phyloP scores from a whole-genome alignment of 306 rosid species.

The Benincasa hispida region DNA sequence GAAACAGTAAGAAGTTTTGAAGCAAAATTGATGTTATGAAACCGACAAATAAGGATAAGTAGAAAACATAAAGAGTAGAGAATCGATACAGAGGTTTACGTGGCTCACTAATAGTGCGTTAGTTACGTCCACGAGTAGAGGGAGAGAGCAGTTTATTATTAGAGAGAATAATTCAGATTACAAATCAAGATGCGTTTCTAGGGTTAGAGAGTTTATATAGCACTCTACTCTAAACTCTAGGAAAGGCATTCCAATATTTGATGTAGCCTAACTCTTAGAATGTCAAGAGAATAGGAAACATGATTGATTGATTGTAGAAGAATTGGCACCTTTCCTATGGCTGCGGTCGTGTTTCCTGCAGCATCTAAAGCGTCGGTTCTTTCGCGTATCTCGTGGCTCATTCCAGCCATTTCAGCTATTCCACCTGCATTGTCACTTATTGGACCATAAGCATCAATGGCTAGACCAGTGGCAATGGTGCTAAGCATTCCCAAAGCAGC shows the following conservation, averaged over 20 bases:
- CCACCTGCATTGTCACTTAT: conserved; percentile 68
- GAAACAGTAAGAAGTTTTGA: background rate
- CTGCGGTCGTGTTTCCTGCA: conserved; percentile 74
- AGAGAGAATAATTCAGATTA: too few relatives aligned
- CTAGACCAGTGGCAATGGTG: conserved; percentile 59
- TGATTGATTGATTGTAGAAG: background rate
- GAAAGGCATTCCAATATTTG: too few relatives aligned
- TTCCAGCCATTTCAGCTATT: conserved; percentile 65
- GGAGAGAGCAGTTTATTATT: too few relatives aligned
- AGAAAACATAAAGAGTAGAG: too few relatives aligned
- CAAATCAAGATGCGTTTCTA: too few relatives aligned
- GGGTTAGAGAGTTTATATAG: too few relatives aligned
- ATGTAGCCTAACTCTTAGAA: background rate
- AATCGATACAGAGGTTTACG: too few relatives aligned
- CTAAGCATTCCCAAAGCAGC: conserved; percentile 78
- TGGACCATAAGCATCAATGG: conserved; percentile 74
- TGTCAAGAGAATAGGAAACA: background rate
- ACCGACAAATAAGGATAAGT: too few relatives aligned
- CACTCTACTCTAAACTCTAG: too few relatives aligned
- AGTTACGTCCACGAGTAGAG: too few relatives aligned
- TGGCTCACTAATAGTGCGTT: too few relatives aligned
- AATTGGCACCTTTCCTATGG: conserved; percentile 52
- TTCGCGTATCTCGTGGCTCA: conserved; percentile 54
- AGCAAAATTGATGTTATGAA: background rate
- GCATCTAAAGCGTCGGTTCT: conserved; percentile 34